These are phyloP conservation scores for Beauveria scarabaeidicola DNA, from an alignment of 2,329 filamentous ascomycete species.

Conservation along the genomic window DNA sequence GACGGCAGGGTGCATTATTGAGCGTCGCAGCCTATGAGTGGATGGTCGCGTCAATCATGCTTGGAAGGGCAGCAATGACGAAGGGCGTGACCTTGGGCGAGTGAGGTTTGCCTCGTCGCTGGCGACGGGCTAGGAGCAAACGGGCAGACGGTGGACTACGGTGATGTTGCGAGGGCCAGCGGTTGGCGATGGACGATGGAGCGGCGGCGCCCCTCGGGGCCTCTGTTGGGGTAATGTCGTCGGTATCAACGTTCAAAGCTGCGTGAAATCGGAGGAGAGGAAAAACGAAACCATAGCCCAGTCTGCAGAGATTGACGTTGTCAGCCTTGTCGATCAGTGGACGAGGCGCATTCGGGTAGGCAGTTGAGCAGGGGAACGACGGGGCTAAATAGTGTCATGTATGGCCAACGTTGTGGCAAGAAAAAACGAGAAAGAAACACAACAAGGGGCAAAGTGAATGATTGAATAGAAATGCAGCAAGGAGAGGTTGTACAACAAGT, in stretches of 20 bases:
- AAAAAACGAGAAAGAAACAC: not conserved
- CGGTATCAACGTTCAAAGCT: not conserved
- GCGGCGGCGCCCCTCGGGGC: constrained; percentile 4
- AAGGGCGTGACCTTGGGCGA: not conserved
- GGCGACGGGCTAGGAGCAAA: not conserved
- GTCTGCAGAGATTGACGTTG: not conserved
- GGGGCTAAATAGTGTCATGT: not conserved
- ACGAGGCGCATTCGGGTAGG: not conserved
- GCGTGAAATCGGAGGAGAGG: not conserved
- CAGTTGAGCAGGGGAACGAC: not conserved
- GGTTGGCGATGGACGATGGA: not conserved
- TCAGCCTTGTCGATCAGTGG: not conserved
- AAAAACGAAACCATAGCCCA: not conserved
- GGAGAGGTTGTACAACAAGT: not conserved
- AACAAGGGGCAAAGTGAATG: not conserved
- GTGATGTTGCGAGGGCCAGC: not conserved
- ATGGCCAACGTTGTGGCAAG: not conserved
- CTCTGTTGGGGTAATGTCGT: not conserved
- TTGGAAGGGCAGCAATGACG: not conserved
- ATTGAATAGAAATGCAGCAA: not conserved
- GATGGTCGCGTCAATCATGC: not conserved
- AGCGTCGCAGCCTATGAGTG: not conserved
- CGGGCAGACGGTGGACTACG: not conserved
- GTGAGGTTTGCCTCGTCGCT: not conserved
- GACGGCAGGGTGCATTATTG: not conserved